Conservation (phyloP, 2,329 filamentous ascomycete genomes). For the Penicillium freii region DNA sequence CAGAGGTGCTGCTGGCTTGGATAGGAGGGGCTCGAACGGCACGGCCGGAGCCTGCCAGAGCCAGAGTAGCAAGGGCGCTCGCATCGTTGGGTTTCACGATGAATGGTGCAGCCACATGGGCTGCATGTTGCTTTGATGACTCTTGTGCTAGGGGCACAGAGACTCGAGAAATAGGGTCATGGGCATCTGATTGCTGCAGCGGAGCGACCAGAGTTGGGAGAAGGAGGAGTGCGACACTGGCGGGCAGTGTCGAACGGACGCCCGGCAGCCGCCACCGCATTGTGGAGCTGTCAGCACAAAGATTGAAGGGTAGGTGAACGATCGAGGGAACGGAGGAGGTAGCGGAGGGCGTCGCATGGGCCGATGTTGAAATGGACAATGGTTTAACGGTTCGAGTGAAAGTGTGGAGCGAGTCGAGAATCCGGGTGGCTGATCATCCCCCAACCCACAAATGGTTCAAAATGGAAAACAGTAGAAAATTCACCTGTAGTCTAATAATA, state of each 20-base stretch:
- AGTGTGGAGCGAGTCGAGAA: conserved; percentile 22
- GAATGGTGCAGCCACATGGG: conserved; percentile 19
- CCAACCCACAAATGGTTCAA: conserved; percentile 12
- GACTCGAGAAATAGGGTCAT: conserved; percentile 30
- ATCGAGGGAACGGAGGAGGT: background rate
- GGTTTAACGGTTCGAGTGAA: conserved; percentile 5
- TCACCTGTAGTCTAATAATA: background rate
- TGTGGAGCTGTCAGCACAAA: conserved; percentile 42
- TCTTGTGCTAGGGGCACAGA: conserved; percentile 28
- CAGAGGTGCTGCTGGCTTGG: conserved; percentile 62
- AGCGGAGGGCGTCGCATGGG: conserved; percentile 10
- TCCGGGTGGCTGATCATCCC: conserved; percentile 26
- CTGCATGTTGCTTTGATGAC: conserved; percentile 14
- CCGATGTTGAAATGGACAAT: background rate
- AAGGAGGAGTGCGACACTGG: conserved; percentile 59
- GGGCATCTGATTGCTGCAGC: conserved; percentile 55
- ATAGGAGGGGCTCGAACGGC: conserved; percentile 93
- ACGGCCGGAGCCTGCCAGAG: conserved; percentile 73
- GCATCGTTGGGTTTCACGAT: conserved; percentile 59
- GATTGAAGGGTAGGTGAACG: background rate
- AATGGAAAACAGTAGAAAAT: background rate
- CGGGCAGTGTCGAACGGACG: conserved; percentile 53
- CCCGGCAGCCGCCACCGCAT: conserved; percentile 66
- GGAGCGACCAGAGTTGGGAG: conserved; percentile 62
- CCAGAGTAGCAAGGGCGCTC: conserved; percentile 96